phyloP scores from a whole-genome alignment of 768 basidiomycete species.

The Rhodotorula babjevae region DNA sequence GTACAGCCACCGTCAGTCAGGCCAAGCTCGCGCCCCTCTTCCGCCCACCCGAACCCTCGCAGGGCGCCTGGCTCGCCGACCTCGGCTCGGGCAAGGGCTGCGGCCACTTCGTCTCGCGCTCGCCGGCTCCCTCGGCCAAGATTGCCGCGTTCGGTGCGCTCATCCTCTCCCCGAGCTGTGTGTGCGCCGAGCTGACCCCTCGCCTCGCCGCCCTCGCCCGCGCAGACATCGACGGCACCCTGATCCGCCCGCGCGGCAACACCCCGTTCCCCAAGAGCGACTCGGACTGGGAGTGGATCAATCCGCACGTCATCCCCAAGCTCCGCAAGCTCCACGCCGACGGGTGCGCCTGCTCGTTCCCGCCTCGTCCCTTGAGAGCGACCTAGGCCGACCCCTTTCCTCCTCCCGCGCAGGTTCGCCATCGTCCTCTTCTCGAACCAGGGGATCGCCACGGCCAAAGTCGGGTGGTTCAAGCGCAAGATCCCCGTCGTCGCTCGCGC shows the following conservation, averaged over 20 bases:
- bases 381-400: not conserved
- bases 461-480: constrained; percentile 23
- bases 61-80: not conserved
- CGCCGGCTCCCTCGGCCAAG: constrained; percentile 13
- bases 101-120: constrained; percentile 17
- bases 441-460: constrained; percentile 57
- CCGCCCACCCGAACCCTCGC: not conserved
- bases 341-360: constrained; percentile 54
- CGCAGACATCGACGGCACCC: constrained; percentile 84
- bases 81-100: constrained; percentile 1
- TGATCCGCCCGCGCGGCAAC: constrained; percentile 56
- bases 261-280: constrained; percentile 52
- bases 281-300: constrained; percentile 71
- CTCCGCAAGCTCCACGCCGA: constrained; percentile 58
- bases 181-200: too few relatives aligned
- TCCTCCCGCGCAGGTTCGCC: constrained; percentile 54
- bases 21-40: constrained; percentile 12
- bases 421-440: constrained; percentile 82
- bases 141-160: constrained; percentile 22
- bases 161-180: too few relatives aligned
- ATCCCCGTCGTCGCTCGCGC: constrained; percentile 17
- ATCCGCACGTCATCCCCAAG: constrained; percentile 58
- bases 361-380: not conserved
- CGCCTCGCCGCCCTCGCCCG: constrained; percentile 52
- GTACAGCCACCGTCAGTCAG: not conserved